Evolutionary conservation across 495 filamentous ascomycete genomes (phyloP).

Genomic region (Umbilicaria muhlenbergii): DNA sequence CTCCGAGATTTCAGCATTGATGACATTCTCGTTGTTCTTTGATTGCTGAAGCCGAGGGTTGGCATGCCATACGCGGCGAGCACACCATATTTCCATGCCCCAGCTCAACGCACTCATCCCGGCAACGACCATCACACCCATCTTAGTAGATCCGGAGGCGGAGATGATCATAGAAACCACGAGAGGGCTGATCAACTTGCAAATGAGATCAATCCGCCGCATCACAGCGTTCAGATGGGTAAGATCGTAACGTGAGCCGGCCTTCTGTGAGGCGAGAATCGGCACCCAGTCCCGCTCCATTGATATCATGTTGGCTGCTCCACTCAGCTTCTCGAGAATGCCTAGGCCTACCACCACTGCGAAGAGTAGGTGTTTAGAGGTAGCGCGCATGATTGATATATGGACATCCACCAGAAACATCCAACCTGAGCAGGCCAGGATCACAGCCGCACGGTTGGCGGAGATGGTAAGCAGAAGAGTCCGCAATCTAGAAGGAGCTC

Average conservation of each 20-base stretch:
- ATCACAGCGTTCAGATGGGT: slow-evolving; percentile 43
- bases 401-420: slow-evolving; percentile 18
- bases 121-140: slow-evolving; percentile 33
- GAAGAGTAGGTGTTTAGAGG: slow-evolving; percentile 19
- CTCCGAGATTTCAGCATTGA: too few relatives aligned
- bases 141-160: slow-evolving; percentile 25
- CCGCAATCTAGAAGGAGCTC: slow-evolving; percentile 22
- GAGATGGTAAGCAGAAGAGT: slow-evolving; percentile 25
- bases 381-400: slow-evolving; percentile 4
- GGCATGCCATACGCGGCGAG: not conserved
- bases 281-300: slow-evolving; percentile 46
- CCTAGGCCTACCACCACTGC: slow-evolving; percentile 25
- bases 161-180: slow-evolving; percentile 36
- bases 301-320: slow-evolving; percentile 35
- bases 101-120: slow-evolving; percentile 17
- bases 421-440: slow-evolving; percentile 23
- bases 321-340: slow-evolving; percentile 32
- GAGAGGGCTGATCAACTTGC: slow-evolving; percentile 52
- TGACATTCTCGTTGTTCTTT: too few relatives aligned
- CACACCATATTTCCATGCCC: slow-evolving; percentile 1
- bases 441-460: slow-evolving; percentile 23
- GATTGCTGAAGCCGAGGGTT: not conserved
- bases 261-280: slow-evolving; percentile 19
- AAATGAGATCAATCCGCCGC: slow-evolving; percentile 56
- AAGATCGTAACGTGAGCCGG: slow-evolving; percentile 20